Percentiles rank a stretch among this genome's conserved stretches.
phyloP scores from a whole-genome alignment of 116 monocot species.

The Dioscorea cayenensis region DNA sequence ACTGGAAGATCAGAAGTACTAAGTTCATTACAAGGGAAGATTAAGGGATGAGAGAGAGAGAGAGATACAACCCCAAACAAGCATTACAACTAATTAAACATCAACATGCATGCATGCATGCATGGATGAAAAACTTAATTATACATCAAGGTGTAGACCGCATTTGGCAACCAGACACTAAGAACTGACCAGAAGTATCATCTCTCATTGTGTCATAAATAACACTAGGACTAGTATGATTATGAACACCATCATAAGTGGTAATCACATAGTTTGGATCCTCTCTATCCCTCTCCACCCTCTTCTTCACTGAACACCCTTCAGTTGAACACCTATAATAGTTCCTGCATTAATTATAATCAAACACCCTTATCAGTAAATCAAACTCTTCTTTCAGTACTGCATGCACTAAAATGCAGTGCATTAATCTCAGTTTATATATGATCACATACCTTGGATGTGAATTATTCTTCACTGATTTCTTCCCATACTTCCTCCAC shows the following conservation, averaged over 20 bases:
- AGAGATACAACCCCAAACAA: no score
- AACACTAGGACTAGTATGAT: slow-evolving; percentile 19
- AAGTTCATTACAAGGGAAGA: no score
- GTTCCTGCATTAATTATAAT: slow-evolving; percentile 17
- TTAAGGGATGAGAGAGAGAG: no score
- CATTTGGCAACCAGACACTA: slow-evolving; percentile 5
- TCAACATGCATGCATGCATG: no score
- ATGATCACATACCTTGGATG: slow-evolving; percentile 30
- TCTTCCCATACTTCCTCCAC: slow-evolving; percentile 66
- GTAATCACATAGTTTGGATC: slow-evolving; percentile 26
- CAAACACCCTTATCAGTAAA: not conserved
- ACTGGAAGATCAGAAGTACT: no score
- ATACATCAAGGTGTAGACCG: not conserved
- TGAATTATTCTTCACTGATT: slow-evolving; percentile 37
- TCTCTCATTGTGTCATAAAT: slow-evolving; percentile 8
- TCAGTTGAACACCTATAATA: slow-evolving; percentile 28
- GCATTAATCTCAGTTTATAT: not conserved
- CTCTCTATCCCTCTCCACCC: slow-evolving; percentile 27
- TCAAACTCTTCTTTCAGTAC: no score
- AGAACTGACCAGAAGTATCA: slow-evolving; percentile 1
- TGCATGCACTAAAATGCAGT: no score
- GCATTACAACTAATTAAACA: no score
- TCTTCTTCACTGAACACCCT: slow-evolving; percentile 38
- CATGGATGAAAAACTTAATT: no score
- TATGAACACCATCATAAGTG: slow-evolving; percentile 29